Percentiles rank a stretch among this genome's conserved stretches.
These are phyloP conservation scores for Westerdykella ornata DNA, from an alignment of 2,329 filamentous ascomycete species.

Conservation along the genomic window DNA sequence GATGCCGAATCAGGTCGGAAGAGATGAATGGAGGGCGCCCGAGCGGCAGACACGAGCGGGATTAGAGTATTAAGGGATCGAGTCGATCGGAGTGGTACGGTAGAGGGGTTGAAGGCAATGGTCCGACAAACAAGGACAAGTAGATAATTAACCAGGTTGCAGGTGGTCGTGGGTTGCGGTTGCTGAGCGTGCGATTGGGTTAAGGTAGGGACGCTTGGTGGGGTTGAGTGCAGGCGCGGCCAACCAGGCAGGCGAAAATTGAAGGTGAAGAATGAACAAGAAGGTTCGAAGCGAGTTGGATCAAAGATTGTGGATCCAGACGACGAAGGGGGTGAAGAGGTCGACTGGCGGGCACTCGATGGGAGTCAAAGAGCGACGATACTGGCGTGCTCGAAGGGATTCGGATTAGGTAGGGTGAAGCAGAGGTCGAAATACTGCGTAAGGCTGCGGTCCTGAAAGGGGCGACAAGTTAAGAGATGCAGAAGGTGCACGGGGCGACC, in stretches of 20 bases:
- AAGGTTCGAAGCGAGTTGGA: slow-evolving; percentile 11
- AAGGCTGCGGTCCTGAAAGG: slow-evolving; percentile 27
- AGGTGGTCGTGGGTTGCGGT: slow-evolving; percentile 3
- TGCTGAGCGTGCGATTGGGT: slow-evolving; percentile 13
- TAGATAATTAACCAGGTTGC: slow-evolving; percentile 33
- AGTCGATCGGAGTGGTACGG: slow-evolving; percentile 25
- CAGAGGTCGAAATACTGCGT: too few relatives aligned
- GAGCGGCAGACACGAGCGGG: slow-evolving; percentile 19
- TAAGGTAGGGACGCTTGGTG: slow-evolving; percentile 14
- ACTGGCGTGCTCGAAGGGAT: slow-evolving; percentile 31
- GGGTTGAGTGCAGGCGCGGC: slow-evolving; percentile 2
- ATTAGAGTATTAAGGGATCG: slow-evolving; percentile 39
- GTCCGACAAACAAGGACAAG: slow-evolving; percentile 35
- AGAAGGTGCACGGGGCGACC: slow-evolving; percentile 25
- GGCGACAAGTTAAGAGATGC: slow-evolving; percentile 33
- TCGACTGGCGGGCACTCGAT: slow-evolving; percentile 22
- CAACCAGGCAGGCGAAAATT: slow-evolving; percentile 5
- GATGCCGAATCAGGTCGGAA: slow-evolving; percentile 6
- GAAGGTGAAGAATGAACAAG: slow-evolving; percentile 5
- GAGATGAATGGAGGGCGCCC: slow-evolving; percentile 7
- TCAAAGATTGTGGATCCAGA: slow-evolving; percentile 14
- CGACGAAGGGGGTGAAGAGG: slow-evolving; percentile 20
- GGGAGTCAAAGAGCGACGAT: slow-evolving; percentile 28
- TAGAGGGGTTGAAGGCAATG: slow-evolving; percentile 28
- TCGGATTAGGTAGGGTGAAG: slow-evolving; percentile 20